Percentiles rank a stretch among this genome's conserved stretches.
Evolutionary conservation across 2,329 filamentous ascomycete genomes (phyloP).

Genomic region (Trichothecium roseum): DNA sequence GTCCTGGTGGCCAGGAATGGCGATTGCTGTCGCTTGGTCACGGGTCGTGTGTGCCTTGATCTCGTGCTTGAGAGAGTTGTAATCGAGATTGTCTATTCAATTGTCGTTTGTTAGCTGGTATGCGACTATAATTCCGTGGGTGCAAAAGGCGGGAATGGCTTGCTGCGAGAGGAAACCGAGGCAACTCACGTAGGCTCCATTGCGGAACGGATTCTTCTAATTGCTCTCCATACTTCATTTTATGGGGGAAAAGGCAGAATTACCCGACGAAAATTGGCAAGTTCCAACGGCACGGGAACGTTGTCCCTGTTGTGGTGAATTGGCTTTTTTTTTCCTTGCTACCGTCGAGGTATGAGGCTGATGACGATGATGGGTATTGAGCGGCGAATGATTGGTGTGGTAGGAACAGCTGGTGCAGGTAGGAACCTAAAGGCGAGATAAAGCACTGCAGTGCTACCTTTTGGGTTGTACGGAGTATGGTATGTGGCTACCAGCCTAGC

Average conservation of each 20-base stretch:
- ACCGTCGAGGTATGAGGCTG: no score
- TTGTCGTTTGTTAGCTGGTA: not conserved
- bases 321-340: not conserved
- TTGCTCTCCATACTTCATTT: conserved; percentile 36
- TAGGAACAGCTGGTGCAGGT: no score
- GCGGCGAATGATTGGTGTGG: no score
- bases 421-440: no score
- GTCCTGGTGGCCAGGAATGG: conserved; percentile 63
- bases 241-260: conserved; percentile 2
- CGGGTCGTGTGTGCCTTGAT: conserved; percentile 73
- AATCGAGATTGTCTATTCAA: conserved; percentile 70
- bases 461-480: no score
- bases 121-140: no score
- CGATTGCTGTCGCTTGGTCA: conserved; percentile 57
- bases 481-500: no score
- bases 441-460: no score
- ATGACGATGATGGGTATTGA: no score
- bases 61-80: conserved; percentile 75
- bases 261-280: not conserved
- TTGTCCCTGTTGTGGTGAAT: not conserved
- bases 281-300: not conserved
- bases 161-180: not conserved
- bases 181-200: conserved; percentile 62
- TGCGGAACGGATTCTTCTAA: conserved; percentile 70
- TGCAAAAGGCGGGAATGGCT: no score